These are phyloP conservation scores for Leucocoprinus leucothites DNA, from an alignment of 768 basidiomycete species.

Conservation along the genomic window DNA sequence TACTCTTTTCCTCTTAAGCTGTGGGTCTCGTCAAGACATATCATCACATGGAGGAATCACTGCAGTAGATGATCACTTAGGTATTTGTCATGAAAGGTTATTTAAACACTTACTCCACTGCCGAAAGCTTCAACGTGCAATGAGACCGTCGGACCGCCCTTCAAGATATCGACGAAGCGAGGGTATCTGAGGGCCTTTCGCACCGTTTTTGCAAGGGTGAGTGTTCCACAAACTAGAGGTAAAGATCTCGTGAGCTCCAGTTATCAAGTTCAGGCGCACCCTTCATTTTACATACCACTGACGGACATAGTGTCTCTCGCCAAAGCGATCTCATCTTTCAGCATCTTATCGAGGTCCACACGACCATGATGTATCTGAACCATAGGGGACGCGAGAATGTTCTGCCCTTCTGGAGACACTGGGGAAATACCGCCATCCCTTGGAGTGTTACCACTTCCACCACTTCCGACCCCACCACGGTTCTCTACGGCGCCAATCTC, in stretches of 20 bases:
- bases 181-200: conserved; percentile 36
- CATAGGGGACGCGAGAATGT: background rate
- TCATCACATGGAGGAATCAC: too few species aligned
- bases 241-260: too few species aligned
- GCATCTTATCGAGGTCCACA: conserved; percentile 35
- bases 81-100: too few species aligned
- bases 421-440: background rate
- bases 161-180: conserved; percentile 32
- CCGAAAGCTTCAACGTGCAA: conserved; percentile 47
- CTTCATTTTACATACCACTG: conserved; percentile 33
- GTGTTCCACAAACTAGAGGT: conserved; percentile 46
- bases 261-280: too few species aligned
- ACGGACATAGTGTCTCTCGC: conserved; percentile 41
- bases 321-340: conserved; percentile 33
- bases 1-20: too few species aligned
- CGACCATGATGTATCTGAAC: conserved; percentile 22
- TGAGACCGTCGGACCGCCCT: conserved; percentile 42
- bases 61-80: background rate
- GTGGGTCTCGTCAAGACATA: too few species aligned
- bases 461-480: background rate
- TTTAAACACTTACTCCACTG: background rate
- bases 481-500: conserved; percentile 23
- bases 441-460: conserved; percentile 1
- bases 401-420: conserved; percentile 1
- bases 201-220: conserved; percentile 34